Evolutionary conservation across 2,329 filamentous ascomycete species (phyloP).

Genomic region (Grosmannia huntii): DNA sequence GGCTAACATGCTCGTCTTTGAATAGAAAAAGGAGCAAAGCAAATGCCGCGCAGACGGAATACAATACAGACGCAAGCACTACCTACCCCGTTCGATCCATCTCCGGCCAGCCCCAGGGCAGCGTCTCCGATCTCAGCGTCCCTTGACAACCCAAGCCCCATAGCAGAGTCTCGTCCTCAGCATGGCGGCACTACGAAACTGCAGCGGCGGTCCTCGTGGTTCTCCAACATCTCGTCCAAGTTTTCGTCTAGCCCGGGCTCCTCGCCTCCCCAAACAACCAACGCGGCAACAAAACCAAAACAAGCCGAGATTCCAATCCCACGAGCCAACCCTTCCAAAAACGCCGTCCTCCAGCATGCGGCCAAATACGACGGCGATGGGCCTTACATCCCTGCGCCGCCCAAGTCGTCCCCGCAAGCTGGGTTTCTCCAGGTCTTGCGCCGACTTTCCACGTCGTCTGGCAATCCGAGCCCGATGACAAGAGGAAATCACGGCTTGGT

Average conservation of each 20-base stretch:
- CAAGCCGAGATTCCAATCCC: conserved; percentile 33
- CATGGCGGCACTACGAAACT: neutral
- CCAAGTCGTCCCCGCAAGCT: conserved; percentile 46
- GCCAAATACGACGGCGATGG: conserved; percentile 43
- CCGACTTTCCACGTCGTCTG: conserved; percentile 57
- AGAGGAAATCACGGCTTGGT: conserved; percentile 55
- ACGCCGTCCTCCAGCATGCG: conserved; percentile 46
- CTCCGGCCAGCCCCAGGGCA: neutral
- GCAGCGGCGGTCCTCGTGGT: conserved; percentile 69
- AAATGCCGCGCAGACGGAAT: conserved; percentile 15
- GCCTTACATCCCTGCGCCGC: conserved; percentile 63
- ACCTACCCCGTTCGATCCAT: neutral
- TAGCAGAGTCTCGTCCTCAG: neutral
- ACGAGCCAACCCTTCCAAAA: conserved; percentile 37
- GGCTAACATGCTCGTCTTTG: neutral
- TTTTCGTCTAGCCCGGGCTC: conserved; percentile 48
- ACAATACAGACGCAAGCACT: conserved; percentile 14
- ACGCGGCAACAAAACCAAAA: conserved; percentile 22
- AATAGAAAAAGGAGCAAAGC: conserved; percentile 17
- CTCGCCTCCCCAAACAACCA: conserved; percentile 21
- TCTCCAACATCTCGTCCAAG: conserved; percentile 84
- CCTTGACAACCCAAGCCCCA: neutral
- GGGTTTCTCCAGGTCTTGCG: conserved; percentile 75
- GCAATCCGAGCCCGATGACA: conserved; percentile 29
- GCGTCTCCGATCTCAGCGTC: conserved; percentile 1